Evolutionary conservation across 192 early-diverging fungal species (phyloP), one percentile per base, ranked within the genome.

Genomic region (Umbelopsis vinacea): DNA sequence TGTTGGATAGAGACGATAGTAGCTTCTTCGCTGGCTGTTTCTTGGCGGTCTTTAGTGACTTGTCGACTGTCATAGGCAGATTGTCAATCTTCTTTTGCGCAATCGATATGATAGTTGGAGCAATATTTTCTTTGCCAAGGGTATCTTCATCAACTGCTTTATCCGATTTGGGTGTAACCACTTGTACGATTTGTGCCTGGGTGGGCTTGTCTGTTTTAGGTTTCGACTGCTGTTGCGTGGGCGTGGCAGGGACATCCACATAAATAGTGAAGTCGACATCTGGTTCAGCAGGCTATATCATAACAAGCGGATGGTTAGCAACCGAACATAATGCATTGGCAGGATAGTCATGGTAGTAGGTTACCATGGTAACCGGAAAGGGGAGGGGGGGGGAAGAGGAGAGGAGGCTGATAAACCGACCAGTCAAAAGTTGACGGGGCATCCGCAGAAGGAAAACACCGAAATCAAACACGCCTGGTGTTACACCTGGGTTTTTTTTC

Each of bases 361-460:
- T 63, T 63, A 11, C 57, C 57, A 63, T 63, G 57, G 57, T 63
- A 63, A 63, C 57, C 57, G 57, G 57, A 29, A 38, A 63, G 33
- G 57, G 57, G 26, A 26, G 11, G 57, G 26, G 33, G 29, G n/a
- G n/a, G n/a, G n/a, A n/a, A n/a, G n/a, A n/a, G n/a, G 33, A 35
- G 57, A 63, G 57, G 57, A 63, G 57, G 57, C 57, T 63, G 57
- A 63, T n/a, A 37, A 29, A 37, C 57, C 57, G n/a, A 29, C 57
- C 57, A 63, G 57, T 63, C 57, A 63, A 63, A 63, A 63, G 57
- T 37, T 63, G 57, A 63, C 57, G 57, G 33, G 57, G 48, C 17
- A 19, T 37, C 57, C 57, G 29, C 57, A 63, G 57, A 37, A 29
- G 29, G 57, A 63, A 35, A 63, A 63, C 57, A 63, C 57, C 57